phyloP scores from a whole-genome alignment of 2,329 filamentous ascomycete species.

The Pseudocercospora musae region DNA sequence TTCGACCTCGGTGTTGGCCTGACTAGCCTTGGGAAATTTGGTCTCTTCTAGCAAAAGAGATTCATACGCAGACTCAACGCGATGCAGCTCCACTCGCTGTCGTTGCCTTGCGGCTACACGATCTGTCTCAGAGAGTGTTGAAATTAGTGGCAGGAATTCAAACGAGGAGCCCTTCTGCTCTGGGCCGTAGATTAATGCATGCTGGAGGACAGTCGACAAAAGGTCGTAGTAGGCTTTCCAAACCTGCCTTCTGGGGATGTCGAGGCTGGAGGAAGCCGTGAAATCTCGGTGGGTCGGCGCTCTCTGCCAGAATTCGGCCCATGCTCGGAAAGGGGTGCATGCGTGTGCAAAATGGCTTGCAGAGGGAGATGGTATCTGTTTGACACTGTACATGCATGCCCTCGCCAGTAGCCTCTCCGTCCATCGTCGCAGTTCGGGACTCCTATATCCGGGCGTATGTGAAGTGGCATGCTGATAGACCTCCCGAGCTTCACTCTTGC shows the following conservation, averaged over 20 bases:
- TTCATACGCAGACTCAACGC: conserved; percentile 77
- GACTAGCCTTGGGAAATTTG: conserved; percentile 77
- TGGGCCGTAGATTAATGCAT: conserved; percentile 55
- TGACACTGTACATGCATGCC: conserved; percentile 31
- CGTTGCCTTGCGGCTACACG: conserved; percentile 34
- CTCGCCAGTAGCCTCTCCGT: conserved; percentile 33
- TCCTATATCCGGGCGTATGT: conserved; percentile 30
- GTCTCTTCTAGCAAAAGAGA: conserved; percentile 72
- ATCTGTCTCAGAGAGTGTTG: conserved; percentile 29
- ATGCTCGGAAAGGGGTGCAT: conserved; percentile 52
- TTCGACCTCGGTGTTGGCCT: conserved; percentile 76
- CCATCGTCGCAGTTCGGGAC: conserved; percentile 33
- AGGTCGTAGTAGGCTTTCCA: conserved; percentile 85
- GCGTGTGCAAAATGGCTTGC: conserved; percentile 23
- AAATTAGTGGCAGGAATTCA: conserved; percentile 34
- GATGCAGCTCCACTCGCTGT: conserved; percentile 73
- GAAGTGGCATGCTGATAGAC: conserved; percentile 22
- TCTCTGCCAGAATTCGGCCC: conserved; percentile 64
- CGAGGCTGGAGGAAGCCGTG: conserved; percentile 42
- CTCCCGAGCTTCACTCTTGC: conserved; percentile 23
- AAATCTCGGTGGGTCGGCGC: conserved; percentile 9
- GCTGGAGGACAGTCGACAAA: conserved; percentile 71
- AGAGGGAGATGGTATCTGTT: conserved; percentile 22
- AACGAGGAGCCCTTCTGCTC: conserved; percentile 36
- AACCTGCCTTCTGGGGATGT: conserved; percentile 56